phyloP scores from a whole-genome alignment of 441 rosid genomes.

The Mallotus repandus region DNA sequence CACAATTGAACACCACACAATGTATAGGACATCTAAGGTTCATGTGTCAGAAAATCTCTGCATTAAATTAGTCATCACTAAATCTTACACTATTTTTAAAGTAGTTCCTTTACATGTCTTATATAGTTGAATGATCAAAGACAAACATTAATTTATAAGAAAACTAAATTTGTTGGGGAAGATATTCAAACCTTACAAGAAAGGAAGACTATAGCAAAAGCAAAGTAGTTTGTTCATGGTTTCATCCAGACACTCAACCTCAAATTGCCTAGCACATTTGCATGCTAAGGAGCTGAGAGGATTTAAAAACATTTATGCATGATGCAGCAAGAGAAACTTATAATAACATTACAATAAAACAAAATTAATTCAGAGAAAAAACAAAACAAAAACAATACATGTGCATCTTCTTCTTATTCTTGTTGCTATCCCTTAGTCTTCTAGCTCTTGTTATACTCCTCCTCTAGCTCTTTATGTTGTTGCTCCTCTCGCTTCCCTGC shows the following conservation, averaged over 20 bases:
- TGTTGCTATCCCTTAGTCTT: conserved; percentile 55
- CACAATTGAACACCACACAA: too few species aligned
- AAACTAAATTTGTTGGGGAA: too few species aligned
- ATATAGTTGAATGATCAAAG: not conserved
- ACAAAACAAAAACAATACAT: too few species aligned
- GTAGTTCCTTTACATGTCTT: not conserved
- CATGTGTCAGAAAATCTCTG: too few species aligned
- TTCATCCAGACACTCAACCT: too few species aligned
- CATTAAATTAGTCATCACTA: too few species aligned
- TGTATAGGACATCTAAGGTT: too few species aligned
- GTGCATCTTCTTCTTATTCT: conserved; percentile 27
- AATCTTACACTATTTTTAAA: too few species aligned
- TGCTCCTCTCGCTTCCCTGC: conserved; percentile 40
- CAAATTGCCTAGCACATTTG: too few species aligned
- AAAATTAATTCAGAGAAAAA: not conserved
- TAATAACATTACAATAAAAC: conserved; percentile 23
- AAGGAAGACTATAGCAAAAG: conserved; percentile 70
- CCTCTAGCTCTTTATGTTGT: conserved; percentile 27
- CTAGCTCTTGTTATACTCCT: conserved; percentile 30
- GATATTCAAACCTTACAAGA: conserved; percentile 64
- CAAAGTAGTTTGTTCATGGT: conserved; percentile 64
- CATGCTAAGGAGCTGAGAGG: conserved; percentile 56
- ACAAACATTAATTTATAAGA: not conserved
- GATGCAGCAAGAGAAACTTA: conserved; percentile 74
- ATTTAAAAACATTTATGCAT: conserved; percentile 35